Percentiles rank a stretch among this genome's conserved stretches.
phyloP scores from a whole-genome alignment of 257 asterid genomes.

The Capsicum baccatum region DNA sequence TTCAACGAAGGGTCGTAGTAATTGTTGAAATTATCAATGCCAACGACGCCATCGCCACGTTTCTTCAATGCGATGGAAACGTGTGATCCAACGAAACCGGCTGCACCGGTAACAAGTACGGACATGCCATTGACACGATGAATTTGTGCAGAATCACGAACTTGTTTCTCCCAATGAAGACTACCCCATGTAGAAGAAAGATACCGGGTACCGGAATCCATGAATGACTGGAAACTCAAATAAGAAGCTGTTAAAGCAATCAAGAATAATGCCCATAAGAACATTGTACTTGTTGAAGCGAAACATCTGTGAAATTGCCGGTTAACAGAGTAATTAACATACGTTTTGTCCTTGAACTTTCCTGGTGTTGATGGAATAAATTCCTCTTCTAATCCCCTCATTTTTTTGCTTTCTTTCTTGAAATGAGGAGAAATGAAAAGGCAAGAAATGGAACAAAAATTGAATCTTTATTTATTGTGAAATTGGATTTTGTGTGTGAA shows the following conservation, averaged over 20 bases:
- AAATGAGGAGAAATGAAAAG: neutral
- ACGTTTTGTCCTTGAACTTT: constrained; percentile 34
- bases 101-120: constrained; percentile 37
- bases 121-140: constrained; percentile 34
- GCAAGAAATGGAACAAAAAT: neutral
- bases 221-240: constrained; percentile 38
- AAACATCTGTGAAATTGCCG: constrained; percentile 34
- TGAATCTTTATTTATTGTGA: no score
- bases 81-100: constrained; percentile 38
- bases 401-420: neutral
- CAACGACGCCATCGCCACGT: constrained; percentile 37
- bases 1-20: constrained; percentile 38
- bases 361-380: constrained; percentile 40
- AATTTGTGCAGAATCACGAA: constrained; percentile 33
- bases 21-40: constrained; percentile 35
- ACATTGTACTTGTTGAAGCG: constrained; percentile 38
- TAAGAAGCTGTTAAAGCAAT: constrained; percentile 40
- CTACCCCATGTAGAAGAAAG: constrained; percentile 39
- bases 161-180: constrained; percentile 41
- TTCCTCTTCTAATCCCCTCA: constrained; percentile 35
- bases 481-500: neutral
- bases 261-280: constrained; percentile 39
- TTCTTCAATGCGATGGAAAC: constrained; percentile 34
- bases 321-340: neutral
- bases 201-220: constrained; percentile 34